Evolutionary conservation across 2,329 filamentous ascomycete genomes (phyloP), one percentile per base, ranked within the genome.

Genomic region (Claviceps digitariae): DNA sequence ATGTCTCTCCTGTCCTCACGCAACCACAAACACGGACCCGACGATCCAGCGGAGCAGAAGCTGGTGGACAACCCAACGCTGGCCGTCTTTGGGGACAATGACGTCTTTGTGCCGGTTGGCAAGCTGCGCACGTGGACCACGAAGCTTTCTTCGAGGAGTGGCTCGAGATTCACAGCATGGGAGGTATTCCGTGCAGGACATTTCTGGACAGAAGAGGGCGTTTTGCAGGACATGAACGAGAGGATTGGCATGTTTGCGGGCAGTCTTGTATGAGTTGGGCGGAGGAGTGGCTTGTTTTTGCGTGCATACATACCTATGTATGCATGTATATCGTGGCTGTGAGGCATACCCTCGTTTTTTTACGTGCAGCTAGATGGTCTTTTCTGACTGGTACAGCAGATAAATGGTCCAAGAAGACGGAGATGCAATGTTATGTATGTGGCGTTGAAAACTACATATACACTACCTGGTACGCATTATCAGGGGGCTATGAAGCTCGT

Each of bases 31-130:
- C 56, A 56, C 60, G 60, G 59, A 62, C 56, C 59, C 1, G 60
- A 60, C 1, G 53, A 63, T 51, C 65, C 57, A 1, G 72, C 73
- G 1, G 78, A 83, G 53, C 67, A 69, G 51, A 82, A 85, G 61
- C 69, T 87, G 49, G 67, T 79, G 1, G 65, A 68, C 2, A 75
- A 83, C 60, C 74, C 75, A 1, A 84, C 84, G 0, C 65, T 95
- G 36, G 82, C 81, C 0, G 67, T 95, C 0, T 95, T 83, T 62
- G 91, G 90, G 1, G 80, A 84, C 50, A 73, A 77, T 4, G 90
- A 97, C 65, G 69, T 76, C 0, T 94, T 96, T 58, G 83, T 87
- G 1, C 78, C 82, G 1, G 72, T 72, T 3, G 76, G 74, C 54
- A 86, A 80, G 65, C 72, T 90, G 59, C 75, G 78, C 12, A 69